Percentiles rank a stretch among this genome's conserved stretches.
Evolutionary conservation across 2,329 filamentous ascomycete species (phyloP).

Genomic region (Sporothrix humicola): DNA sequence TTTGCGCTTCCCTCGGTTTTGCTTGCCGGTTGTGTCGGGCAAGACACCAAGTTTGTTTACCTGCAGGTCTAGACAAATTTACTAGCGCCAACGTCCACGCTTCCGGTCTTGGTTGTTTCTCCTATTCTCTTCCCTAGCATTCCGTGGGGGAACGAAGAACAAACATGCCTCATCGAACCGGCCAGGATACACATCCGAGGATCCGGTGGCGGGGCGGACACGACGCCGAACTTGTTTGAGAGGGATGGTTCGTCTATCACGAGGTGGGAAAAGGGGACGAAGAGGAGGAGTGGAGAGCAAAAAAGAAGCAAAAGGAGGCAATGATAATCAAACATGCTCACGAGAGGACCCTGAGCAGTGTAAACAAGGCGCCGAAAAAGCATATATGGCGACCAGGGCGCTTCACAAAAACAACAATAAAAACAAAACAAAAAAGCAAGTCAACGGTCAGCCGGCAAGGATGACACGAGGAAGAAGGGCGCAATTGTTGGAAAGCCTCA

Average conservation of each 20-base stretch:
- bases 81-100: neutral
- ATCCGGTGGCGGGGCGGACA: neutral
- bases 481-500: no score
- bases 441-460: neutral
- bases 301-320: neutral
- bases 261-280: neutral
- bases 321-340: neutral
- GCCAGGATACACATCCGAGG: neutral
- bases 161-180: neutral
- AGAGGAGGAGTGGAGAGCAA: neutral
- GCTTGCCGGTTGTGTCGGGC: neutral
- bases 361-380: neutral
- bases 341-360: neutral
- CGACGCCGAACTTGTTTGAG: neutral
- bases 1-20: neutral
- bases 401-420: neutral
- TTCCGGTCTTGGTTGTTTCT: neutral
- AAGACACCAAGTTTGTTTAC: no score
- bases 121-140: neutral
- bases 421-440: neutral
- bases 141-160: neutral
- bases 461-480: neutral
- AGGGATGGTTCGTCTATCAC: slow-evolving; percentile 12
- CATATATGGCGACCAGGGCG: no score
- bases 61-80: neutral